Conservation (phyloP, 108 stramenopile species). For the Bacterosira constricta region DNA sequence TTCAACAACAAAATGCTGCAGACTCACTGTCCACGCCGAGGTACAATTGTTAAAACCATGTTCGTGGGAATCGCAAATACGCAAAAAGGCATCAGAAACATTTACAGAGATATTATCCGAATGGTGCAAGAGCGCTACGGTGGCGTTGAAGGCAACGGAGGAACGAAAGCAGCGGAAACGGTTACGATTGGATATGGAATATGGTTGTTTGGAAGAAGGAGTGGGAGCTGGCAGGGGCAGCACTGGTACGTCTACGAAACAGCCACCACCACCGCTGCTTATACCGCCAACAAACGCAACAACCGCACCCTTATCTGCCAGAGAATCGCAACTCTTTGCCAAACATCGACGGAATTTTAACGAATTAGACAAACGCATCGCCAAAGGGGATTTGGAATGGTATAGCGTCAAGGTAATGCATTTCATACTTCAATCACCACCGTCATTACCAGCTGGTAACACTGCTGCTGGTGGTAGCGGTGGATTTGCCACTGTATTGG, state of each 20-base stretch:
- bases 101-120: conserved; percentile 59
- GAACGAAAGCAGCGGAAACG: conserved; percentile 54
- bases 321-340: conserved; percentile 20
- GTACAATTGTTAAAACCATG: conserved; percentile 65
- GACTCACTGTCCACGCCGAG: conserved; percentile 50
- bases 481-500: conserved; percentile 40
- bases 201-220: too few species aligned
- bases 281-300: not conserved
- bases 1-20: not conserved
- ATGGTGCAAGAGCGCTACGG: conserved; percentile 72
- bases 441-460: conserved; percentile 5
- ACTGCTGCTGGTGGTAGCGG: too few species aligned
- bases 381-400: conserved; percentile 40
- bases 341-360: conserved; percentile 39
- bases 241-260: not conserved
- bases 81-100: conserved; percentile 60
- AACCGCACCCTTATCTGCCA: not conserved
- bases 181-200: not conserved
- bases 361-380: conserved; percentile 28
- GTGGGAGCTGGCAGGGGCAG: too few species aligned
- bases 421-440: not conserved
- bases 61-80: conserved; percentile 68
- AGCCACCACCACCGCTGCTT: not conserved
- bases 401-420: conserved; percentile 45
- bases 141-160: conserved; percentile 66